phyloP scores from a whole-genome alignment of 345 rosid species.

The Eucalyptus cloeziana region DNA sequence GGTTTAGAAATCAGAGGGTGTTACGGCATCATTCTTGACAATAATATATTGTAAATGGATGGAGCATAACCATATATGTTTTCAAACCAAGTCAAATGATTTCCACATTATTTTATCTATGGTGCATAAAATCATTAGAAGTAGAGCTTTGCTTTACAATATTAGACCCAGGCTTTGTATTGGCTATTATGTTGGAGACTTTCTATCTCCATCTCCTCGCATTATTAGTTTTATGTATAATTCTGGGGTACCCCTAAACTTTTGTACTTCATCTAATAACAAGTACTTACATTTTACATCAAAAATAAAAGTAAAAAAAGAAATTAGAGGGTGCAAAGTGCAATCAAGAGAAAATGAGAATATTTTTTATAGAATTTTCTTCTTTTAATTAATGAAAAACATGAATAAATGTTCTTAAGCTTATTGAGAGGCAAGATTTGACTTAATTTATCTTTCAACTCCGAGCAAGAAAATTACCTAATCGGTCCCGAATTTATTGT shows the following conservation, averaged over 20 bases:
- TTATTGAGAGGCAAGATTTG: not conserved
- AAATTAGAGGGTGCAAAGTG: not conserved
- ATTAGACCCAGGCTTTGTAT: not conserved
- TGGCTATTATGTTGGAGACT: not conserved
- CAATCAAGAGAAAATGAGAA: not conserved
- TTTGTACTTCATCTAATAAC: not conserved
- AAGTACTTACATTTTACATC: not conserved
- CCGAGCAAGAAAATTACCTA: not conserved
- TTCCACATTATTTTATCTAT: not conserved
- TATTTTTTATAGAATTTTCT: not conserved
- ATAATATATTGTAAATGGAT: not conserved
- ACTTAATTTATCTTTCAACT: not conserved
- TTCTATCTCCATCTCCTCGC: not conserved
- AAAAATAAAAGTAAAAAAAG: too few relatives aligned
- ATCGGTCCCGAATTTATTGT: not conserved
- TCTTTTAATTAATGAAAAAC: not conserved
- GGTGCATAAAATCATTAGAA: not conserved
- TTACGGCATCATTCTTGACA: not conserved
- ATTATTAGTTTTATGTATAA: not conserved
- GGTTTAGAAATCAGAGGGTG: not conserved
- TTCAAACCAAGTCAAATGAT: not conserved
- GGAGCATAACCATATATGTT: not conserved
- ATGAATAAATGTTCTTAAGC: not conserved
- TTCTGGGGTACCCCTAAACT: not conserved
- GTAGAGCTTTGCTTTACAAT: not conserved